Percentiles rank a stretch among this genome's conserved stretches.
Evolutionary conservation across 176 grass and related monocot species (phyloP).

Genomic region (Oryza nivara): DNA sequence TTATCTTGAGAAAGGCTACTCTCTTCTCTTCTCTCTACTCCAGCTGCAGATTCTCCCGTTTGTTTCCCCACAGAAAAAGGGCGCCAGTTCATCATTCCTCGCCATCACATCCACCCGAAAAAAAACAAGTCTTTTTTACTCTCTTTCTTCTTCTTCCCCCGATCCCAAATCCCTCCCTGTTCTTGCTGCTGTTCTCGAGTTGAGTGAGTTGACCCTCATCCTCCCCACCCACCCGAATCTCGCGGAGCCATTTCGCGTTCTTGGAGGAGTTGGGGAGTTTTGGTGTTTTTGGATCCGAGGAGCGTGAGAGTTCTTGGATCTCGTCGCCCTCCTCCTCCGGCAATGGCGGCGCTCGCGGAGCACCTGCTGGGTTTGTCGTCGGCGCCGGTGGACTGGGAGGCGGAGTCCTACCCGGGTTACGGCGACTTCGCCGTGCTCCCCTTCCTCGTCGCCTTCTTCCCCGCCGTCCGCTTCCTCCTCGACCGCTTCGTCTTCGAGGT

Average conservation of each 20-base stretch:
- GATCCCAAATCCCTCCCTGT: constrained; percentile 20
- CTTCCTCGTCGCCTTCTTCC: constrained; percentile 85
- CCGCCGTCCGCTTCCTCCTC: constrained; percentile 77
- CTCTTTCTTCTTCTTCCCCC: neutral
- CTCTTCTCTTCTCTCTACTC: neutral
- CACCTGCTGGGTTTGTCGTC: constrained; percentile 32
- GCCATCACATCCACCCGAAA: neutral
- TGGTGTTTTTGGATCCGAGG: constrained; percentile 23
- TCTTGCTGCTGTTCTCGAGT: constrained; percentile 1
- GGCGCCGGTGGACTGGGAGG: constrained; percentile 67
- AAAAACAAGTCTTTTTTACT: neutral
- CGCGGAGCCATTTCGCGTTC: constrained; percentile 16
- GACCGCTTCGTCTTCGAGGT: constrained; percentile 91
- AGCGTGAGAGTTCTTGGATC: constrained; percentile 28
- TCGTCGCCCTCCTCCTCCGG: neutral
- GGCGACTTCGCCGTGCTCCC: constrained; percentile 77
- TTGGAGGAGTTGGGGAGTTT: neutral
- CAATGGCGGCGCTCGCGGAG: constrained; percentile 66
- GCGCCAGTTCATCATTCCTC: constrained; percentile 42
- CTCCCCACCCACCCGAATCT: constrained; percentile 24
- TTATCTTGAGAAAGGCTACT: neutral
- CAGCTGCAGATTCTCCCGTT: constrained; percentile 14
- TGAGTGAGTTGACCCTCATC: constrained; percentile 13
- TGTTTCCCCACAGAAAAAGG: constrained; percentile 44
- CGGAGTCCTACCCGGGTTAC: constrained; percentile 68